These are phyloP conservation scores for Prunus kanzakura DNA, from an alignment of 306 rosid genomes.

Conservation along the genomic window DNA sequence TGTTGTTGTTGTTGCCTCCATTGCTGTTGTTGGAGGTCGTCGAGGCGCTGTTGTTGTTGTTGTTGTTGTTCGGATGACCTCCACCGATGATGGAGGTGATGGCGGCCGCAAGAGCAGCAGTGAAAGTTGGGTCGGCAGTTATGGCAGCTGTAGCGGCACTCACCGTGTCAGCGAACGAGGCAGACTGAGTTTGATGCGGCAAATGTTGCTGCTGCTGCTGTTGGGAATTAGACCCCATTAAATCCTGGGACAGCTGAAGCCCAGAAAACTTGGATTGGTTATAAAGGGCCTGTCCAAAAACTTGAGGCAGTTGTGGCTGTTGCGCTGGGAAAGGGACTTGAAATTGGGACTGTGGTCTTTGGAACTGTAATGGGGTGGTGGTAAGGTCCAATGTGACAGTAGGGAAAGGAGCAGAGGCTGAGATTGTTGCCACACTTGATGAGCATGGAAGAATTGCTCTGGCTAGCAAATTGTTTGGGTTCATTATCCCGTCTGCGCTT, in stretches of 20 bases:
- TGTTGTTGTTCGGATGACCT: slow-evolving; percentile 34
- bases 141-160: slow-evolving; percentile 91
- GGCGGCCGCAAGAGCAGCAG: slow-evolving; percentile 90
- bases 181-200: slow-evolving; percentile 30
- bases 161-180: slow-evolving; percentile 57
- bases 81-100: slow-evolving; percentile 83
- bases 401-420: slow-evolving; percentile 93
- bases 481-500: slow-evolving; percentile 82
- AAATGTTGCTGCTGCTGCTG: slow-evolving; percentile 10
- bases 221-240: slow-evolving; percentile 35
- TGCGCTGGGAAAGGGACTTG: slow-evolving; percentile 59
- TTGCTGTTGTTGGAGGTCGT: slow-evolving; percentile 21
- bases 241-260: slow-evolving; percentile 74
- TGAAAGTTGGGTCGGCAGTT: slow-evolving; percentile 83
- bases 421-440: slow-evolving; percentile 75
- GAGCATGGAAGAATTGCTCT: slow-evolving; percentile 80
- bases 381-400: slow-evolving; percentile 87
- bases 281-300: slow-evolving; percentile 57
- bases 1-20: slow-evolving; percentile 18
- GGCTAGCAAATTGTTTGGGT: slow-evolving; percentile 65
- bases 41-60: slow-evolving; percentile 9
- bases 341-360: slow-evolving; percentile 47
- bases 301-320: slow-evolving; percentile 33
- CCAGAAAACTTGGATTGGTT: slow-evolving; percentile 90
- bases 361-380: slow-evolving; percentile 57